Evolutionary conservation across 2,329 filamentous ascomycete species (phyloP), one percentile per base, ranked within the genome.

Genomic region (Colletotrichum somersetense): DNA sequence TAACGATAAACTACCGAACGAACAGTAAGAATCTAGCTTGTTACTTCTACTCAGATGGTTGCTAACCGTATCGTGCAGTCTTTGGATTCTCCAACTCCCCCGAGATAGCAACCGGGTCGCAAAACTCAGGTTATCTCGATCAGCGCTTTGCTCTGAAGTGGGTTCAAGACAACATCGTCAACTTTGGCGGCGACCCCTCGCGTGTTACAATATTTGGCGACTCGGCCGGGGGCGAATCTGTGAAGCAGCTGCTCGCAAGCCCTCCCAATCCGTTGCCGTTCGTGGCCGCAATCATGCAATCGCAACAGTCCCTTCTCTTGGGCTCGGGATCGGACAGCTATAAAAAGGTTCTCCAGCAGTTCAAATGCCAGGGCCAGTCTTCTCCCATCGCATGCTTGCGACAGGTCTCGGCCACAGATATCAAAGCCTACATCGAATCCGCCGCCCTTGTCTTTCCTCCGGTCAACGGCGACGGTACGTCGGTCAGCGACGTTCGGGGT

Each of bases 201-300:
- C 88, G 87, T 68, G 88, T 91, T 3, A 91, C 89, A 0, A 88
- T 91, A 55, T 90, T 87, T 84, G 90, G 90, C 6, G 84, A 91
- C 75, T 84, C 82, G 4, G 86, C 87, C 0, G 86, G 87, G 3
- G 79, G 83, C 0, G 89, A 90, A 26, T 72, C 70, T 6, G 70
- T 72, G 5, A 72, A 72, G 33, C 70, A 72, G 40, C 76, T 80
- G 1, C 40, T 79, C 12, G 76, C 75, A 0, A 66, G 74, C 46
- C 79, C 79, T 0, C 78, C 78, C 0, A 53, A 75, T 0, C 78
- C 78, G 3, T 42, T 79, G 1, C 79, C 79, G 20, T 72, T 72
- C 59, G 46, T 66, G 12, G 70, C 70, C 10, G 70, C 70, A 40
- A 72, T 72, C 20, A 69, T 72, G 70, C 33, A 70, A 48, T 72